Conservation (phyloP, 2,329 filamentous ascomycete genomes). For the Colletotrichum sp. region DNA sequence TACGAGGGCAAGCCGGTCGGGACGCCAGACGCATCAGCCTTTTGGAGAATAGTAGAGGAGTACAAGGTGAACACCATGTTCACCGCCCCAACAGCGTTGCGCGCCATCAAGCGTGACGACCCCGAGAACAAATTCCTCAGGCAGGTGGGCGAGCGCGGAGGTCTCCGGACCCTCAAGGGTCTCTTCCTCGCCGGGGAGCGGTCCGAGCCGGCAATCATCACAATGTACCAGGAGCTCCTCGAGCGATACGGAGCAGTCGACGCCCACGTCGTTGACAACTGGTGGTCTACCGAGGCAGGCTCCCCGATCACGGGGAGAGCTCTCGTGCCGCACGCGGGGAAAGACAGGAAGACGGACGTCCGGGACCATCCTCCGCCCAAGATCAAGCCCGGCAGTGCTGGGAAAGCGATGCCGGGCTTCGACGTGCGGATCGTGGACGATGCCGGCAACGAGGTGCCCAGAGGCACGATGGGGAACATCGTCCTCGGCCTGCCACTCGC, state of each 20-base stretch:
- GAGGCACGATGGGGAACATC: constrained; percentile 87
- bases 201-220: constrained; percentile 85
- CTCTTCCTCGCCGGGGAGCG: constrained; percentile 90
- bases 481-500: constrained; percentile 83
- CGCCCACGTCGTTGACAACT: constrained; percentile 63
- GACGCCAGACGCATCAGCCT: constrained; percentile 84
- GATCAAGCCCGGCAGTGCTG: constrained; percentile 85
- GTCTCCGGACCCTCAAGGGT: constrained; percentile 72
- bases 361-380: constrained; percentile 48
- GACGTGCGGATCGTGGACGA: constrained; percentile 87
- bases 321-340: constrained; percentile 62
- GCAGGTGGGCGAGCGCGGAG: constrained; percentile 68
- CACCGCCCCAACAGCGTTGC: constrained; percentile 85
- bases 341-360: constrained; percentile 50
- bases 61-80: constrained; percentile 85
- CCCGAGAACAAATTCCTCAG: constrained; percentile 72
- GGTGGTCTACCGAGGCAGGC: constrained; percentile 66
- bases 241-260: constrained; percentile 68
- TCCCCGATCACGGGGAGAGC: constrained; percentile 64
- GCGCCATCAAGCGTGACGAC: constrained; percentile 87
- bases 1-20: constrained; percentile 96
- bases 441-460: constrained; percentile 71
- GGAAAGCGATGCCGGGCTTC: constrained; percentile 90
- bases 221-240: constrained; percentile 79
- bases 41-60: constrained; percentile 87